Conservation (phyloP, 1,284 basidiomycete genomes). For the Marasmius sp. region DNA sequence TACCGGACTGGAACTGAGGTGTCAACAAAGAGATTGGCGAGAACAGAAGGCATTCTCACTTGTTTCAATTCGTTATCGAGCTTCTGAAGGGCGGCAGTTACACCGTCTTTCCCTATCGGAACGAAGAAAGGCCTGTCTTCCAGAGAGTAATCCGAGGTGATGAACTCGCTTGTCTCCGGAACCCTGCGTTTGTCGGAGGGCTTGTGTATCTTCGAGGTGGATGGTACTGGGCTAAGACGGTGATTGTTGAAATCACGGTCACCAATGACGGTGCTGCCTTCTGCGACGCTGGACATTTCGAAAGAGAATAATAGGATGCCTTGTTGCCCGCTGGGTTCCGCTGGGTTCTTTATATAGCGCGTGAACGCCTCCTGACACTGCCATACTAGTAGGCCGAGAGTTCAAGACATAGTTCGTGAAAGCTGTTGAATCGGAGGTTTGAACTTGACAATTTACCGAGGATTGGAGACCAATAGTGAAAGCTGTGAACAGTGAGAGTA, state of each 20-base stretch:
- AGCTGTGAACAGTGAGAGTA: too few relatives aligned
- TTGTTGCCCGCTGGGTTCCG: too few relatives aligned
- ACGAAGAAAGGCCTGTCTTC: conserved; percentile 67
- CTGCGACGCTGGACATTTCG: conserved; percentile 27
- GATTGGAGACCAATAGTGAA: too few relatives aligned
- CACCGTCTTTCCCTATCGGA: conserved; percentile 59
- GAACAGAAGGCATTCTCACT: conserved; percentile 32
- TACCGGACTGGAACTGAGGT: conserved; percentile 43
- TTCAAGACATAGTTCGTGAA: too few relatives aligned
- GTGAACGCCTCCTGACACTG: not conserved
- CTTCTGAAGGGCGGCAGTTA: conserved; percentile 63
- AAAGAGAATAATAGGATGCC: not conserved
- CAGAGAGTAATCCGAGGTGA: conserved; percentile 35
- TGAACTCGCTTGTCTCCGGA: conserved; percentile 20
- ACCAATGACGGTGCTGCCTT: conserved; percentile 34
- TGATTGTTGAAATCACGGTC: conserved; percentile 21
- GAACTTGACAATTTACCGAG: too few relatives aligned
- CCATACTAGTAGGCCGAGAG: not conserved
- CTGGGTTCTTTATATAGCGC: not conserved
- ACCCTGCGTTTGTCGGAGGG: conserved; percentile 8
- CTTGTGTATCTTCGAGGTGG: not conserved
- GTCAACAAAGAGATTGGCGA: conserved; percentile 1
- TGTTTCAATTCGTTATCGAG: conserved; percentile 57
- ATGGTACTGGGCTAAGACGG: too few relatives aligned
- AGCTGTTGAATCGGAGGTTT: too few relatives aligned